Base-by-base conservation (phyloP, 2,329 filamentous ascomycete genomes). In the Onygenales sp. region DNA sequence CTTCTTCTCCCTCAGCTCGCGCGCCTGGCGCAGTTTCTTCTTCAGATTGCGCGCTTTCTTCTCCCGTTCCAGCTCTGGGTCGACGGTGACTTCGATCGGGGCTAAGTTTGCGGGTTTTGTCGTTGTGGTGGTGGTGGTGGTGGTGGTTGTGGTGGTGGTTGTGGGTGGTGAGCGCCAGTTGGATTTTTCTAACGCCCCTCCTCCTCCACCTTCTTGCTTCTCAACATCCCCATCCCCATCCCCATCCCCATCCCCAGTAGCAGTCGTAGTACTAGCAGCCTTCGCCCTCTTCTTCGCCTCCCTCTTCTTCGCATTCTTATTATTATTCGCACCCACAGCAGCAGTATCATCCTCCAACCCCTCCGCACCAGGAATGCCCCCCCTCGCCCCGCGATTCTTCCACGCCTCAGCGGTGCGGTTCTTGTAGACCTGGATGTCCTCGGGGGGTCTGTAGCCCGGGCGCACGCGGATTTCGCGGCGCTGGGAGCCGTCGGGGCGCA, bases 341-440 rank as follows among this genome's bases (percentile, higher is more conserved):
- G 80, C 78, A 53, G 74, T 70, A 50, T 80, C 60, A 5, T 79
- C 78, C 46, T 80, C 81, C 56, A 76, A 58, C 2, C 65, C 62
- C 51, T 82, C 80, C 1, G 89, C 87, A 27, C 92, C 92, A 3
- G 89, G 88, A 4, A 95, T 80, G 21, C 81, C 86, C 31, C 81
- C 85, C 54, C 81, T 83, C 57, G 75, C 78, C 31, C 81, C 82
- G 51, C 89, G 83, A 61, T 82, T 89, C 66, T 89, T 89, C 74
- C 87, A 95, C 49, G 82, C 83, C 67, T 93, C 87, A 49, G 91
- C 91, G 1, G 85, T 90, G 54, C 88, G 85, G 71, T 95, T 96
- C 75, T 90, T 94, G 80, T 98, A 98, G 45, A 95, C 78, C 66
- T 96, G 90, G 58, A 97, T 86, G 71, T 98, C 93, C 73, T 98